These are phyloP conservation scores for Hyaloscypha finlandica DNA, from an alignment of 495 filamentous ascomycete genomes.

Conservation along the genomic window DNA sequence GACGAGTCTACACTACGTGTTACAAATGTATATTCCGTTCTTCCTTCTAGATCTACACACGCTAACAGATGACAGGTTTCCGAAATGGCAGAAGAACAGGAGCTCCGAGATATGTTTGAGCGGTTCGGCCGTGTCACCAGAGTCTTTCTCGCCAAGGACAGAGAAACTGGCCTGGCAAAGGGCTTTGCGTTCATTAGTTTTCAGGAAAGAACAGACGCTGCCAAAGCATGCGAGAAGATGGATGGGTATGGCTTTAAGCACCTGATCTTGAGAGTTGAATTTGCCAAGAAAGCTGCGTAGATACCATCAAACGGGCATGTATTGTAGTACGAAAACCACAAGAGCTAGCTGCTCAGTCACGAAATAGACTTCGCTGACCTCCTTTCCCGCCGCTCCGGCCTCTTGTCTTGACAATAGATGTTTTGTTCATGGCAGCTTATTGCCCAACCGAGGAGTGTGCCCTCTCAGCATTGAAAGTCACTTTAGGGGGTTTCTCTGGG, in stretches of 20 bases:
- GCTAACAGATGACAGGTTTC: constrained; percentile 63
- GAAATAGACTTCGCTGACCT: constrained; percentile 1
- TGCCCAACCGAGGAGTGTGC: neutral
- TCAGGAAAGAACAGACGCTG: constrained; percentile 82
- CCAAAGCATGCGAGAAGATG: constrained; percentile 93
- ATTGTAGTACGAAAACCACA: constrained; percentile 8
- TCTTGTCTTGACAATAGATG: neutral
- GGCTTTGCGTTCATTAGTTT: constrained; percentile 99
- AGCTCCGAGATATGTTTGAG: constrained; percentile 96
- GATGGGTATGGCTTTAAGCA: constrained; percentile 95
- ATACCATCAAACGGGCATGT: constrained; percentile 1
- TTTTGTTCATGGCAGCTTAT: neutral
- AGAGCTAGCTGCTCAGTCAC: neutral
- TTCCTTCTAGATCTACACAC: neutral
- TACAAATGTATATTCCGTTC: neutral
- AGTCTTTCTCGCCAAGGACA: constrained; percentile 96
- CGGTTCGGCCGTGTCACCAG: constrained; percentile 93
- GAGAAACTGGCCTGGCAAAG: constrained; percentile 92
- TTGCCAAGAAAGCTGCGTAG: constrained; percentile 77
- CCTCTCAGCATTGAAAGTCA: neutral
- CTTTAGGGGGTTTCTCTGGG: no score
- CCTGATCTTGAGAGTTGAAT: constrained; percentile 87
- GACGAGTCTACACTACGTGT: constrained; percentile 48
- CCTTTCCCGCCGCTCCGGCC: neutral
- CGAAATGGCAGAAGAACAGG: constrained; percentile 93